Evolutionary conservation across 352 stramenopile species (phyloP).

Genomic region (Pythium insidiosum): DNA sequence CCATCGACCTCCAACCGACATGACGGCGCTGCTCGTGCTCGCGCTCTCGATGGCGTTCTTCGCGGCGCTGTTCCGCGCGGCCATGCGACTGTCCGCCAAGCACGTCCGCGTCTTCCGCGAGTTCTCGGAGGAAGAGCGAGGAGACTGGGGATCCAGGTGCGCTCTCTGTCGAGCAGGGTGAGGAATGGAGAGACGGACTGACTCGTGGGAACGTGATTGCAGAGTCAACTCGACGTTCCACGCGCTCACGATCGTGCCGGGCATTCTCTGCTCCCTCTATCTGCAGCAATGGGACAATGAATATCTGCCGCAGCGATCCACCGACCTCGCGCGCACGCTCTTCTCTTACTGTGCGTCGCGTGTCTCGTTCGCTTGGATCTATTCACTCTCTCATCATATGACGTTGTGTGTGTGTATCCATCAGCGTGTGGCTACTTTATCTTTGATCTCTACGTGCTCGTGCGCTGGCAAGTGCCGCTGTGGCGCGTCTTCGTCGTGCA

Average conservation of each 20-base stretch:
- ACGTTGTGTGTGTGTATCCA: background rate
- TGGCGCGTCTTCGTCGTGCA: slow-evolving; percentile 77
- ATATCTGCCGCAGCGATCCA: slow-evolving; percentile 45
- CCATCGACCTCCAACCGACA: background rate
- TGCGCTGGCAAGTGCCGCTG: slow-evolving; percentile 62
- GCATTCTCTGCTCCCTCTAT: slow-evolving; percentile 52
- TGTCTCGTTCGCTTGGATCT: background rate
- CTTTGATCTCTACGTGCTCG: slow-evolving; percentile 70
- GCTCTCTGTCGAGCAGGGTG: background rate
- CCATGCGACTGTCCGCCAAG: slow-evolving; percentile 38
- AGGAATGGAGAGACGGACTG: background rate
- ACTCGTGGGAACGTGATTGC: background rate
- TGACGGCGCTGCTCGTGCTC: slow-evolving; percentile 29
- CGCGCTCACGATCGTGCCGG: slow-evolving; percentile 48
- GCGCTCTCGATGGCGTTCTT: slow-evolving; percentile 48
- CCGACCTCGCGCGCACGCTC: slow-evolving; percentile 36
- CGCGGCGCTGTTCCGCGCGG: slow-evolving; percentile 39
- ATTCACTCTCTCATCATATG: no score
- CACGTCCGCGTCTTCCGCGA: slow-evolving; percentile 59
- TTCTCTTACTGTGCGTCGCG: slow-evolving; percentile 79
- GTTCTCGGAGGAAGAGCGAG: slow-evolving; percentile 58
- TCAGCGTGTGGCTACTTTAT: slow-evolving; percentile 77
- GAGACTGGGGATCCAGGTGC: slow-evolving; percentile 78
- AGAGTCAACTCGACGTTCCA: slow-evolving; percentile 82
- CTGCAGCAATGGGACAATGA: slow-evolving; percentile 59